Evolutionary conservation across 192 early-diverging fungal genomes (phyloP).

Genomic region (Coemansia sp.): DNA sequence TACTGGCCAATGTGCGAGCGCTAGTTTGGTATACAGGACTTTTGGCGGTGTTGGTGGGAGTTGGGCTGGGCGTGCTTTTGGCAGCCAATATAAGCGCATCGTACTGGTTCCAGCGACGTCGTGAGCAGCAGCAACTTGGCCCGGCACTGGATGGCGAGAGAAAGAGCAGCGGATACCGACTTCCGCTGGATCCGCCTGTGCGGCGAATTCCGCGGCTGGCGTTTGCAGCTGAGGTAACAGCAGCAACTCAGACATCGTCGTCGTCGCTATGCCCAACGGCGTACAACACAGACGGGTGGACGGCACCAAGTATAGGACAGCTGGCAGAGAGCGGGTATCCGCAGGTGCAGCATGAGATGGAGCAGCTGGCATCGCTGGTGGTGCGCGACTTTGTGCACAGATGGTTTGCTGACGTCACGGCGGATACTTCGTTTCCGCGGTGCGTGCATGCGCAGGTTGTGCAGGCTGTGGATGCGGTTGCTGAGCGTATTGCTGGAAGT

Average conservation of each 20-base stretch:
- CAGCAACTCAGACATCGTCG: neutral
- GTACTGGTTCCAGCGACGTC: constrained; percentile 45
- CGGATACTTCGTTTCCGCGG: constrained; percentile 48
- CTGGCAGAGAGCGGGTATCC: constrained; percentile 3
- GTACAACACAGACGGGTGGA: constrained; percentile 3
- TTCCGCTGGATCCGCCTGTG: constrained; percentile 33
- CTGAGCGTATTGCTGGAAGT: constrained; percentile 14
- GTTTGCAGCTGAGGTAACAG: constrained; percentile 11
- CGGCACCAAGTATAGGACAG: neutral
- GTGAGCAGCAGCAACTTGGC: constrained; percentile 10
- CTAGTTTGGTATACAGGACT: constrained; percentile 29
- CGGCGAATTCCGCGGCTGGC: constrained; percentile 26
- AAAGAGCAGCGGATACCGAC: neutral
- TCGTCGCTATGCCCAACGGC: constrained; percentile 16
- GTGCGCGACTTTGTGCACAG: constrained; percentile 54
- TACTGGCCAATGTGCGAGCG: constrained; percentile 13
- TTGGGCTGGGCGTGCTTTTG: constrained; percentile 27
- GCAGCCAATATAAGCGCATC: constrained; percentile 40
- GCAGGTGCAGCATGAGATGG: constrained; percentile 9
- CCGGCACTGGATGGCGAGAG: neutral
- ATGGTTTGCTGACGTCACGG: constrained; percentile 50
- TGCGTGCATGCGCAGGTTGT: constrained; percentile 32
- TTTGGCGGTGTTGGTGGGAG: constrained; percentile 9
- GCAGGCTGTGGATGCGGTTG: constrained; percentile 32
- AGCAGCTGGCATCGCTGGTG: constrained; percentile 22